Conservation (phyloP, 108 stramenopile species). For the Epithemia pelagica region DNA sequence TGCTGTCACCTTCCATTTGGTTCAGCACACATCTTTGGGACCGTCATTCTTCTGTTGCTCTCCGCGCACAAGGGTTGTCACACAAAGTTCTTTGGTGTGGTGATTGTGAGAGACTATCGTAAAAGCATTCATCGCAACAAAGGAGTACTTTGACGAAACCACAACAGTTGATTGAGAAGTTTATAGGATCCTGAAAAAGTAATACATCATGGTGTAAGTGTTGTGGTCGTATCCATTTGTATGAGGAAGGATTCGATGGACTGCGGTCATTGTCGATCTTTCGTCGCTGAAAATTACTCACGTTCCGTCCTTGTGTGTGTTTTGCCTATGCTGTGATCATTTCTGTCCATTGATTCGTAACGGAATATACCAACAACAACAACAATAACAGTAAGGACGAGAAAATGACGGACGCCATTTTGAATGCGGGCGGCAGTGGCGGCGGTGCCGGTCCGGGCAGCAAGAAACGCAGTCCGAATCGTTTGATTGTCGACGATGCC, state of each 20-base stretch:
- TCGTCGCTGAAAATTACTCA: background rate
- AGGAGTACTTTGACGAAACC: background rate
- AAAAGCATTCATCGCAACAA: background rate
- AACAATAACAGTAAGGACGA: slow-evolving; percentile 47
- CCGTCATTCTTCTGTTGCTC: no score
- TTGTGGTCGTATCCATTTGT: background rate
- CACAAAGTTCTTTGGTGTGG: no score
- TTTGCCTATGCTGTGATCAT: background rate
- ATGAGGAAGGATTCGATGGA: background rate
- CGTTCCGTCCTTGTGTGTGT: background rate
- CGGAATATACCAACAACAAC: background rate
- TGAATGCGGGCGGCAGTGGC: slow-evolving; percentile 14
- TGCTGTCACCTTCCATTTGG: no score
- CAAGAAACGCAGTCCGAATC: slow-evolving; percentile 98
- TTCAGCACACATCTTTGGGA: no score
- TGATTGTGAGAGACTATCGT: background rate
- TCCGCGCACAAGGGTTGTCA: no score
- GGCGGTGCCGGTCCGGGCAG: slow-evolving; percentile 18
- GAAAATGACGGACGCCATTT: slow-evolving; percentile 84
- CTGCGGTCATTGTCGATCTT: background rate
- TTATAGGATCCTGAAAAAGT: no score
- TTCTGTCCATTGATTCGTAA: background rate
- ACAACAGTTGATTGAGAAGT: background rate
- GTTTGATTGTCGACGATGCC: slow-evolving; percentile 98
- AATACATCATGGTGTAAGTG: background rate